A percentile compares a stretch with the other conserved stretches of the same genome.
Evolutionary conservation across 495 filamentous ascomycete species (phyloP).

Genomic region (Lepidopterella palustris): DNA sequence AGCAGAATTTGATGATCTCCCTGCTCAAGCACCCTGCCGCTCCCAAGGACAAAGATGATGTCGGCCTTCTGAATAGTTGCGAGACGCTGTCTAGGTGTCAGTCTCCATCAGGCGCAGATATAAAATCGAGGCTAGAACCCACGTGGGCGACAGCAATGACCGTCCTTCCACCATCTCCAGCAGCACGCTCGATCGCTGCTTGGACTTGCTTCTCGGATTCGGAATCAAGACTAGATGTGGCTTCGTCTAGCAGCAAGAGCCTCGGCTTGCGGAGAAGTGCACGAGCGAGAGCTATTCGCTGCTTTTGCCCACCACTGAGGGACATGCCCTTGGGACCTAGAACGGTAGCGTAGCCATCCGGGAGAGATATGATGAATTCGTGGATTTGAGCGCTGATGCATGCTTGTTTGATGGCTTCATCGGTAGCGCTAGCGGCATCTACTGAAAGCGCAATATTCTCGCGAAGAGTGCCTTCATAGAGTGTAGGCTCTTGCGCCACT

Average conservation of each 20-base stretch:
- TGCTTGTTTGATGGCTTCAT: slow-evolving; percentile 27
- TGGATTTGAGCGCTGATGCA: slow-evolving; percentile 32
- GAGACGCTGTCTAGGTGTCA: slow-evolving; percentile 13
- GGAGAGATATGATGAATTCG: slow-evolving; percentile 34
- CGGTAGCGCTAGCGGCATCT: slow-evolving; percentile 15
- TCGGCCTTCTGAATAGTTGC: slow-evolving; percentile 61
- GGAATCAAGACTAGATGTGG: slow-evolving; percentile 73
- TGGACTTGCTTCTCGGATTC: slow-evolving; percentile 81
- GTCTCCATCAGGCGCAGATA: neutral
- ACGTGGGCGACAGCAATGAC: slow-evolving; percentile 31
- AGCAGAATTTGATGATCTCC: slow-evolving; percentile 67
- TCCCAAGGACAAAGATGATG: slow-evolving; percentile 76
- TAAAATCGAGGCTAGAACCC: neutral
- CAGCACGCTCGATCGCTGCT: slow-evolving; percentile 53
- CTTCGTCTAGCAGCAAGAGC: slow-evolving; percentile 72
- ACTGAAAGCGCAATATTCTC: slow-evolving; percentile 31
- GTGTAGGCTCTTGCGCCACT: slow-evolving; percentile 32
- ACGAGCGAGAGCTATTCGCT: slow-evolving; percentile 70
- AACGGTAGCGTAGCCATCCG: slow-evolving; percentile 68
- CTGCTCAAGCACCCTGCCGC: slow-evolving; percentile 64
- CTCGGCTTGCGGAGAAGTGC: slow-evolving; percentile 66
- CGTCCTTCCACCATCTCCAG: slow-evolving; percentile 23
- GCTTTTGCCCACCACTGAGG: slow-evolving; percentile 78
- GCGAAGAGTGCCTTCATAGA: slow-evolving; percentile 32
- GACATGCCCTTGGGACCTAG: slow-evolving; percentile 73